Evolutionary conservation across 768 basidiomycete genomes (phyloP).

Genomic region (Boletus huronensis): DNA sequence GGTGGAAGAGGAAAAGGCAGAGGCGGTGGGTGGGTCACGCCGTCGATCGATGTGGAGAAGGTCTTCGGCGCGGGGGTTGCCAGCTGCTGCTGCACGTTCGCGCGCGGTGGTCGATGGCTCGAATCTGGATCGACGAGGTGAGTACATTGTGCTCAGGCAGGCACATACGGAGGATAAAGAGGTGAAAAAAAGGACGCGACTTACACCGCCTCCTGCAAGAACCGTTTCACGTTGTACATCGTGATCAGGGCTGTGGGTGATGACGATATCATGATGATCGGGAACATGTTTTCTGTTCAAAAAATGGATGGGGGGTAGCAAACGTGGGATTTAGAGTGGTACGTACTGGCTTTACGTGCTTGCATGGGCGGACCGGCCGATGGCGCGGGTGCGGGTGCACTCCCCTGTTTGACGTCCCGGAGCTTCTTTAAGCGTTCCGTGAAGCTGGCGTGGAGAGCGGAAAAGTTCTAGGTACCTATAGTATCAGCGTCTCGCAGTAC

Average conservation of each 20-base stretch:
- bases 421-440: constrained; percentile 77
- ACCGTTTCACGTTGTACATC: constrained; percentile 95
- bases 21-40: constrained; percentile 46
- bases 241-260: constrained; percentile 91
- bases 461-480: constrained; percentile 67
- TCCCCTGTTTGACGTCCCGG: constrained; percentile 60
- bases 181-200: constrained; percentile 17
- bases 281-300: constrained; percentile 64
- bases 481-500: background rate
- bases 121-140: constrained; percentile 42
- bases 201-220: constrained; percentile 85
- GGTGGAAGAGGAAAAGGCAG: constrained; percentile 16
- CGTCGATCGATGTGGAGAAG: constrained; percentile 85
- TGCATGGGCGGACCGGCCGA: constrained; percentile 40
- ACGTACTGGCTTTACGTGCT: constrained; percentile 69
- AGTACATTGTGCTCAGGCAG: background rate
- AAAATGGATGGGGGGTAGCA: background rate
- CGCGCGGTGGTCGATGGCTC: constrained; percentile 75
- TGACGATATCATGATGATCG: constrained; percentile 97
- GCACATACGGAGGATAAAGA: background rate
- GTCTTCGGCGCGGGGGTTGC: constrained; percentile 74
- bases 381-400: constrained; percentile 36
- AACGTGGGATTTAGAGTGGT: background rate
- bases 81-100: constrained; percentile 62
- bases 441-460: constrained; percentile 59